Base-by-base conservation (phyloP, 257 asterid species). In the Rehmannia glutinosa region DNA sequence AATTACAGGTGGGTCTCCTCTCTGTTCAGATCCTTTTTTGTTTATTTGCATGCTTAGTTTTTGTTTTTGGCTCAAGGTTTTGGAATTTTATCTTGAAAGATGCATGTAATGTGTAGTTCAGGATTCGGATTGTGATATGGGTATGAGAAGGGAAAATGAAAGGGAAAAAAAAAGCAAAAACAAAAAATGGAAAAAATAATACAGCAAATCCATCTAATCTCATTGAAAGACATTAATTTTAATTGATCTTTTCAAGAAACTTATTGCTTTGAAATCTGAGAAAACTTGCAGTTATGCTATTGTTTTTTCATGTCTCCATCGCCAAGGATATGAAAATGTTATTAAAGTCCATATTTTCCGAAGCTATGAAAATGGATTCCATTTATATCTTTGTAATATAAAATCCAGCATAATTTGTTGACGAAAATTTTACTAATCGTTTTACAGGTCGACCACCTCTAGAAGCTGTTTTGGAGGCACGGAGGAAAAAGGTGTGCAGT, bases 361-460 rank as follows among this genome's bases (percentile, higher is more conserved):
- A n/a, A 43, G 50, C 5, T 21, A 43, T 43, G 50, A 43, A 23
- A 24, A 23, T 3, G 36, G 59, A 5, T 13, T 25, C 19, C 2
- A 54, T n/a, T 53, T 20, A 53, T 24, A 25, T 30, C 15, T 32
- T 13, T 32, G 36, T 5, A 12, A 2, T 4, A 43, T 43, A 43
- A 11, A 4, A 43, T 43, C 17, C 50, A n/a, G 8, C 20, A 24
- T 9, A 8, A 23, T 11, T 53, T 12, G 13, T 3, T 69, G 50
- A 70, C 3, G 33, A 64, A 43, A 39, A n/a, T n/a, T n/a, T 38
- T 8, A 51, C 47, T 15, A 52, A 16, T 60, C 33, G 9, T 59
- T 54, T 65, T 56, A 63, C 87, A 86, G 98, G 98, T 15, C 84
- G 98, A 47, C 95, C 98, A 10, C 93, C 96, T 55, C 52, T 91